phyloP scores from a whole-genome alignment of 2,329 filamentous ascomycete species.

The Xylaria polymorpha region DNA sequence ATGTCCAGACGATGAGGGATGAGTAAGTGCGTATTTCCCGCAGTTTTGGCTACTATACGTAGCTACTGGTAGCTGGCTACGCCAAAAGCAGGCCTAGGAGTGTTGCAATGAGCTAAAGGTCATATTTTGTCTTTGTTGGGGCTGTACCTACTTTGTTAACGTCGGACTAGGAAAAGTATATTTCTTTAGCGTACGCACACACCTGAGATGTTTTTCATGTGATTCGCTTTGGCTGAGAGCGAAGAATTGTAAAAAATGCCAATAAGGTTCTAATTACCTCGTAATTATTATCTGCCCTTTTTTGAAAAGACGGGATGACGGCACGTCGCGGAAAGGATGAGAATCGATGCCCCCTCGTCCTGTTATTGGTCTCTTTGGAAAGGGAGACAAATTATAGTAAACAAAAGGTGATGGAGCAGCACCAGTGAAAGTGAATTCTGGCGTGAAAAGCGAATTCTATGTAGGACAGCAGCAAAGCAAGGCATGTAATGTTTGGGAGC shows the following conservation, averaged over 20 bases:
- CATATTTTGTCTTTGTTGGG: constrained; percentile 24
- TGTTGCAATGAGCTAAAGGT: constrained; percentile 9
- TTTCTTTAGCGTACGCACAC: constrained; percentile 10
- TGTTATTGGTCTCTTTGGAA: constrained; percentile 7
- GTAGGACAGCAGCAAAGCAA: constrained; percentile 28
- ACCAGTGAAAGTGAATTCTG: neutral
- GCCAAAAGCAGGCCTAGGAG: neutral
- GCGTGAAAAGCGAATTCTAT: neutral
- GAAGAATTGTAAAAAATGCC: constrained; percentile 9
- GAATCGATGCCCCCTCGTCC: constrained; percentile 6
- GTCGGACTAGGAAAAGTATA: constrained; percentile 23
- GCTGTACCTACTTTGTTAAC: constrained; percentile 25
- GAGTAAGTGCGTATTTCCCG: constrained; percentile 3
- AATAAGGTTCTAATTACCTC: neutral
- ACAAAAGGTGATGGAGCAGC: constrained; percentile 1
- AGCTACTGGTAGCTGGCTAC: neutral
- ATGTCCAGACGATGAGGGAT: neutral
- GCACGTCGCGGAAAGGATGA: constrained; percentile 10
- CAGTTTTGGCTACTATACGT: neutral
- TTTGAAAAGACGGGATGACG: constrained; percentile 1
- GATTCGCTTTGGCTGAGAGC: neutral
- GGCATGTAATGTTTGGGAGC: constrained; percentile 23
- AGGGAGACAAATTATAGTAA: constrained; percentile 6
- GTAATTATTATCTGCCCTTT: neutral
- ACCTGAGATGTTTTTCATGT: constrained; percentile 10